Evolutionary conservation across 2,329 filamentous ascomycete species (phyloP), one percentile per base, ranked within the genome.

Genomic region (Fonsecaea nubica): DNA sequence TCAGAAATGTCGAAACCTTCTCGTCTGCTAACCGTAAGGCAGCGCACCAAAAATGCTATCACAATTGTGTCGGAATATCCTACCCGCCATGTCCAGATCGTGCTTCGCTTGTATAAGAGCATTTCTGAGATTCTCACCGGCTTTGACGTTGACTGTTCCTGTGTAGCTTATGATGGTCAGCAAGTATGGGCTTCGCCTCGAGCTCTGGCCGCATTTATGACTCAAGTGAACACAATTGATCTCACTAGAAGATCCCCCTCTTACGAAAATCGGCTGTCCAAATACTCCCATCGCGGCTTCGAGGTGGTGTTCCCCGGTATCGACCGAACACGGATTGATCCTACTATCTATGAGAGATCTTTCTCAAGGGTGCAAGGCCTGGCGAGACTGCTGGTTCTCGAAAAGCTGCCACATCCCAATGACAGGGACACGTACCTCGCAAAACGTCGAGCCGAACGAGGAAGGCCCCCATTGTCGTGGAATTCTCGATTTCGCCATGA

Each of bases 51-150:
- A 80, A 90, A 96, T 74, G 90, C 92, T 9, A 89, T 96, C 64
- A 96, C 92, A 0, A 95, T 96, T 74, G 91, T 87, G 38, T 92
- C 89, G 53, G 89, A 94, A 76, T 93, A 95, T 74, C 92, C 92
- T 0, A 92, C 88, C 40, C 88, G 92, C 1, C 92, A 96, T 75
- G 85, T 96, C 3, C 91, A 94, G 83, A 92, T 96, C 72, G 92
- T 96, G 25, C 83, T 96, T 35, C 89, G 92, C 40, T 87, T 95
- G 42, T 96, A 96, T 81, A 92, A 92, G 74, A 93, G 89, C 0
- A 80, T 96, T 54, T 90, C 91, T 0, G 91, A 96, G 76, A 93
- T 96, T 40, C 83, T 96, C 30, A 92, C 92, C 2, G 92, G 92
- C 0, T 96, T 96, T 72, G 92, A 96, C 72, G 92, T 96, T 57